phyloP scores from a whole-genome alignment of 1,284 basidiomycete genomes.

The Mrakiaceae sp. region DNA sequence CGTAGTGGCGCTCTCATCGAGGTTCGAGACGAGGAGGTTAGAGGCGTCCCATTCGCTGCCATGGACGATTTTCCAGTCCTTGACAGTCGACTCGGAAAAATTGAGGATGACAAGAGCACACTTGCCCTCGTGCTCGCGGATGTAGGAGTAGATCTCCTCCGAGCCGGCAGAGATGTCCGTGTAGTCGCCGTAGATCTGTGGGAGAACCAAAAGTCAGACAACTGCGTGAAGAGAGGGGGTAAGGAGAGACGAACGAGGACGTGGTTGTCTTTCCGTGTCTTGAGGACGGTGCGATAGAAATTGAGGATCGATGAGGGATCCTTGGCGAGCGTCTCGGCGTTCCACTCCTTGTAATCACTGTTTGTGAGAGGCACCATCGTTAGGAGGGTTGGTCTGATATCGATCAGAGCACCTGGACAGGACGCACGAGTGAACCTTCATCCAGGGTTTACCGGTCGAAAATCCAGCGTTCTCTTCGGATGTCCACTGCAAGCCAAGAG shows the following conservation, averaged over 20 bases:
- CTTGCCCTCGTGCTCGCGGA: constrained; percentile 36
- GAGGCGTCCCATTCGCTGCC: not conserved
- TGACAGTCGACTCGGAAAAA: constrained; percentile 33
- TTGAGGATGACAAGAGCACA: constrained; percentile 45
- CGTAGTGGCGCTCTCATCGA: not conserved
- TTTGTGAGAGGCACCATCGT: not conserved
- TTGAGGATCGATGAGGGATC: constrained; percentile 28
- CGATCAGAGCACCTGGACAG: not conserved
- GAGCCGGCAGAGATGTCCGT: constrained; percentile 39
- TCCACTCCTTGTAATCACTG: constrained; percentile 16
- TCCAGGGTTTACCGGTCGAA: constrained; percentile 19
- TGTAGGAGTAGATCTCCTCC: constrained; percentile 47
- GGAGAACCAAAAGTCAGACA: not conserved
- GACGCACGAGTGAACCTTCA: constrained; percentile 35
- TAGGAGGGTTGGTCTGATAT: rapidly evolving
- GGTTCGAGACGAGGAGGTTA: not conserved
- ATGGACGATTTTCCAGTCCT: not conserved
- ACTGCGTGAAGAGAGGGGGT: too few species aligned
- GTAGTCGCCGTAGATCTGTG: constrained; percentile 50
- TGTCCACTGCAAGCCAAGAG: constrained; percentile 43
- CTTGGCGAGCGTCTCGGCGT: constrained; percentile 9
- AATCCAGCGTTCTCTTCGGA: constrained; percentile 23
- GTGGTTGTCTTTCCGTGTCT: constrained; percentile 29
- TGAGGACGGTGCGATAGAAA: constrained; percentile 34
- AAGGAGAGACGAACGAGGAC: constrained; percentile 21